Conservation (phyloP, 345 rosid species). For the Hibiscus tridactylites region DNA sequence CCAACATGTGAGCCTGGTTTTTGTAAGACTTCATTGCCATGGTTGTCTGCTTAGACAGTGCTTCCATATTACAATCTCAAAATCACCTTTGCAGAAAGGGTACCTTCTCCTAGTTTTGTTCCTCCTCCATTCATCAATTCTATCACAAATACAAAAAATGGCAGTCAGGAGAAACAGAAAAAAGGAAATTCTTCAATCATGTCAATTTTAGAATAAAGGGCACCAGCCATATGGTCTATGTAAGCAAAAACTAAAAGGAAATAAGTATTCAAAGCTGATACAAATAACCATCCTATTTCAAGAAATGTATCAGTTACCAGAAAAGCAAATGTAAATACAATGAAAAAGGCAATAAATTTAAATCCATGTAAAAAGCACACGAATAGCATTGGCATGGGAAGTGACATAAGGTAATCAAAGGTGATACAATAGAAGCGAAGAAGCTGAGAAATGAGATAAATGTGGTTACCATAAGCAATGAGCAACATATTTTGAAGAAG, state of each 20-base stretch:
- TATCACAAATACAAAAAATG: background rate
- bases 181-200: background rate
- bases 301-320: background rate
- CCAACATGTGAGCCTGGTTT: constrained; percentile 53
- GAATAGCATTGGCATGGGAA: background rate
- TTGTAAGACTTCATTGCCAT: constrained; percentile 59
- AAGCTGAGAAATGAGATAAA: background rate
- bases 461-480: constrained; percentile 9
- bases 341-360: background rate
- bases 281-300: background rate
- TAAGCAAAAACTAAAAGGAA: too few species aligned
- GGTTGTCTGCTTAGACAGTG: constrained; percentile 25
- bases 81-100: constrained; percentile 2
- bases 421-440: background rate
- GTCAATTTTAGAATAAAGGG: background rate
- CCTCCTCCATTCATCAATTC: constrained; percentile 16
- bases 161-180: background rate
- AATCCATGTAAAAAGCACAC: background rate
- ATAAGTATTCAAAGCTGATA: too few species aligned
- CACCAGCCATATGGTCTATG: too few species aligned
- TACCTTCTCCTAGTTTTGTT: constrained; percentile 12
- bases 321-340: background rate
- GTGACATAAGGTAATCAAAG: background rate
- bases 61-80: constrained; percentile 16
- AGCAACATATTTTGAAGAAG: background rate